Evolutionary conservation across 805 yeast species (phyloP), one percentile per base, ranked within the genome.

Genomic region (Candida quercuum): DNA sequence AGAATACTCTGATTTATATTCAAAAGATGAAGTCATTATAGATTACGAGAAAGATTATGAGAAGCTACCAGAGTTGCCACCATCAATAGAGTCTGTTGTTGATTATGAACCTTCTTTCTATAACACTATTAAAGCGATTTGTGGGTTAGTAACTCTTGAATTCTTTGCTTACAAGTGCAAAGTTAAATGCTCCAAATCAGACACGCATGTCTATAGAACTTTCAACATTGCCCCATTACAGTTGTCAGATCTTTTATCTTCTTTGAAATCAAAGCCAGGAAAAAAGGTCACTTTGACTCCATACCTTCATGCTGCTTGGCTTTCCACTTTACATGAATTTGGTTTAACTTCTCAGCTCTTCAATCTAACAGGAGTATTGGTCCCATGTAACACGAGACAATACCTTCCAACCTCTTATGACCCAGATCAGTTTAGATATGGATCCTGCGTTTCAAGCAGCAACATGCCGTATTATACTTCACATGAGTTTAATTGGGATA

Each of bases 301-400:
- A 19, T 48, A 22, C 24, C 15, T 51, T 11, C 41, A 41, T 27
- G 32, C 45, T n/a, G 46, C 48, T 6, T 43, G 49, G 48, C 35
- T 49, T n/a, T 40, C 48, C 17, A 41, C 56, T 0, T 38, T 33
- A 33, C 37, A 44, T 13, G 21, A 38, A 12, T 20, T 19, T 19
- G 12, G 18, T 13, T 12, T 18, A 1, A 1, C 43, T 1, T 29
- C 38, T 1, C 13, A 20, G 2, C 18, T 38, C 3, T 45, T 36
- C 37, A 35, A 41, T 5, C 13, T 40, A 11, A 34, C 44, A 1
- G 48, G 46, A 22, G 30, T 46, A 24, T 35, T 49, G 2, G 36
- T 46, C 5, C 51, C 56, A n/a, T 40, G 45, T 31, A 42, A 51
- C 25, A 30, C 54, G 25, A 41, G 56, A 29, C 43, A 44, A 29